Evolutionary conservation across 2,329 filamentous ascomycete genomes (phyloP).

Genomic region (Diaporthe humulicola): DNA sequence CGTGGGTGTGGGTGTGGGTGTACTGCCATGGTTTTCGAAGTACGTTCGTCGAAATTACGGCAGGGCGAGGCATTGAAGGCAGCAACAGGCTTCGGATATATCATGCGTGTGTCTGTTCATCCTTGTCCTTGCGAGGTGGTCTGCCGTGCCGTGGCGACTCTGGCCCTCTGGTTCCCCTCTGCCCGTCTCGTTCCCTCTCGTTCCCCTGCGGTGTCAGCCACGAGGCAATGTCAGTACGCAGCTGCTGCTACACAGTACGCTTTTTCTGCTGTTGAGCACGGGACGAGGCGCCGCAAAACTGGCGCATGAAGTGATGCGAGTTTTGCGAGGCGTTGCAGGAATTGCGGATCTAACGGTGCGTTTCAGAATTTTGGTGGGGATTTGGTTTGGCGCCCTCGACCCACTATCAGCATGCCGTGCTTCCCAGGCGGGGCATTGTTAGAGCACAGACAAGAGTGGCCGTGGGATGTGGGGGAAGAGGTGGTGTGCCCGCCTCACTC

Average conservation of each 20-base stretch:
- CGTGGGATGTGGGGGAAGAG: neutral
- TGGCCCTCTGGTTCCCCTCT: neutral
- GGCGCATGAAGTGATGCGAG: conserved; percentile 24
- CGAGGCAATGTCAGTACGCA: neutral
- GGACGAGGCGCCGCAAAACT: neutral
- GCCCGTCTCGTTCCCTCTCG: neutral
- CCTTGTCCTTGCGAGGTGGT: neutral
- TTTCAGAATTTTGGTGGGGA: conserved; percentile 17
- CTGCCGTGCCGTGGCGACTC: no score
- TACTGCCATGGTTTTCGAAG: neutral
- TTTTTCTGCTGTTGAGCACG: neutral
- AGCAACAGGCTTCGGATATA: neutral
- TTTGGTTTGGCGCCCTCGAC: neutral
- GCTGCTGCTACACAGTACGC: neutral
- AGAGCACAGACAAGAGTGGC: neutral
- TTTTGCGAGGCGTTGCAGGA: conserved; percentile 28
- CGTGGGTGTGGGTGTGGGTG: neutral
- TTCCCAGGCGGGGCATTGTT: neutral
- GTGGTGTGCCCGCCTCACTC: neutral
- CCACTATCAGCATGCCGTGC: conserved; percentile 16
- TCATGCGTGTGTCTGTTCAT: neutral
- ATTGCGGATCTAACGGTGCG: conserved; percentile 16
- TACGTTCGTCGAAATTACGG: neutral
- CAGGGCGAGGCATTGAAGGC: neutral
- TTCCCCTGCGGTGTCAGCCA: neutral